Evolutionary conservation across 371 early-diverging fungal genomes (phyloP), one percentile per base, ranked within the genome.

Genomic region (Mucor saturninus): DNA sequence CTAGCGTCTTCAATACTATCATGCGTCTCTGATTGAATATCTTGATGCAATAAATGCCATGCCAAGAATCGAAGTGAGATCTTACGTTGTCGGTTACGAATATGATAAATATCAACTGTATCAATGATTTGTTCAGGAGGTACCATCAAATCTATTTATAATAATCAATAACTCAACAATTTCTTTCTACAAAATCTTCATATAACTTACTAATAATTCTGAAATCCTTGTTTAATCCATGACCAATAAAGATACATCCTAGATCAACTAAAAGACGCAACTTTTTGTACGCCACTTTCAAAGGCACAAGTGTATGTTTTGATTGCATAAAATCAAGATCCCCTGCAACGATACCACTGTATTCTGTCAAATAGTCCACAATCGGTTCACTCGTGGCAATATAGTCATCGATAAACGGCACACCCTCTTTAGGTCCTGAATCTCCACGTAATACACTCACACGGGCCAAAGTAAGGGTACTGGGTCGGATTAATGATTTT

Each of bases 321-420:
- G 95, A 93, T 0, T 74, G 67, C 1, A 61, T 72, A 2, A 86
- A 83, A 57, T 95, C 93, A 64, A 98, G 71, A 73, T 98, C 97
- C 11, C 91, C 91, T 0, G 90, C 81, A 56, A 90, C 86, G 60
- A 97, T 96, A 37, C 98, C 97, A 29, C 94, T 93, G 65, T 84
- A 98, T 71, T 93, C 93, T 0, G 98, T 95, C 31, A 96, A 65
- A 64, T 95, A 94, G 65, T 98, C 95, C 13, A 90, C 92, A 15
- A 98, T 85, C 3, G 91, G 90, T 50, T 93, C 93, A 4, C 84
- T 84, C 1, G 90, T 89, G 0, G 83, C 86, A 45, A 98, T 93
- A 70, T 98, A 97, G 64, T 98, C 98, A 72, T 98, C 98, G 31
- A 98, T 94, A 69, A 96, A 96, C 1, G 97, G 96, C 4, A 88